Evolutionary conservation across 2,329 filamentous ascomycete species (phyloP).

Genomic region (Xylaria sp.): DNA sequence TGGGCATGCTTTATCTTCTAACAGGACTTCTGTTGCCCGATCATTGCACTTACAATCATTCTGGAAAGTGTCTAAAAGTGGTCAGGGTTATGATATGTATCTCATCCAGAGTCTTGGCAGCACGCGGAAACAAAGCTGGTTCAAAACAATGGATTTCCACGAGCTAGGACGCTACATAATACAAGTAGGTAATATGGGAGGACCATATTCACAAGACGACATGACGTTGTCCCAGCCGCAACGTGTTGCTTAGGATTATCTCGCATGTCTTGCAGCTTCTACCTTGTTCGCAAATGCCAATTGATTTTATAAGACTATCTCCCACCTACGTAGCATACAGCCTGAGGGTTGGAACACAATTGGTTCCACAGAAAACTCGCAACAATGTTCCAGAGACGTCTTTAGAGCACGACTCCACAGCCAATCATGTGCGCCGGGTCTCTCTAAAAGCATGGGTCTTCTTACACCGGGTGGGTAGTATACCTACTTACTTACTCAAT

Average conservation of each 20-base stretch:
- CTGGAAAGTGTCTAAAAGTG: not conserved
- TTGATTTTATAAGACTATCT: not conserved
- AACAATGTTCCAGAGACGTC: too few species aligned
- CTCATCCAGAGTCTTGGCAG: not conserved
- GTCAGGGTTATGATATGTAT: too few species aligned
- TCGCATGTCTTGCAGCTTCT: too few species aligned
- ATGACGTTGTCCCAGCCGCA: too few species aligned
- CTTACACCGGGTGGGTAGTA: not conserved
- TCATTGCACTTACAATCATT: not conserved
- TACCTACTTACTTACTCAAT: too few species aligned
- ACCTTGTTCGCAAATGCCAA: too few species aligned
- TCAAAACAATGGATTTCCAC: not conserved
- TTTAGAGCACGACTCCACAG: not conserved
- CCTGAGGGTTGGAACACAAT: too few species aligned
- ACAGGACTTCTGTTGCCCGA: not conserved
- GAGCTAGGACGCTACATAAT: not conserved
- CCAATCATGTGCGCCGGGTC: slow-evolving; percentile 6
- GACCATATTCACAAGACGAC: too few species aligned
- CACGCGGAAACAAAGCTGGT: too few species aligned
- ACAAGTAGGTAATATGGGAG: not conserved
- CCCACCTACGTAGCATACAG: too few species aligned
- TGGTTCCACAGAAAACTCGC: too few species aligned
- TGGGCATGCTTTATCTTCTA: not conserved
- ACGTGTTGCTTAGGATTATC: too few species aligned
- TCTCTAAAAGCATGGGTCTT: slow-evolving; percentile 2